A percentile compares a stretch with the other conserved stretches of the same genome.
These are phyloP conservation scores for Pyrenophora teres DNA, from an alignment of 2,329 filamentous ascomycete genomes.

Conservation along the genomic window DNA sequence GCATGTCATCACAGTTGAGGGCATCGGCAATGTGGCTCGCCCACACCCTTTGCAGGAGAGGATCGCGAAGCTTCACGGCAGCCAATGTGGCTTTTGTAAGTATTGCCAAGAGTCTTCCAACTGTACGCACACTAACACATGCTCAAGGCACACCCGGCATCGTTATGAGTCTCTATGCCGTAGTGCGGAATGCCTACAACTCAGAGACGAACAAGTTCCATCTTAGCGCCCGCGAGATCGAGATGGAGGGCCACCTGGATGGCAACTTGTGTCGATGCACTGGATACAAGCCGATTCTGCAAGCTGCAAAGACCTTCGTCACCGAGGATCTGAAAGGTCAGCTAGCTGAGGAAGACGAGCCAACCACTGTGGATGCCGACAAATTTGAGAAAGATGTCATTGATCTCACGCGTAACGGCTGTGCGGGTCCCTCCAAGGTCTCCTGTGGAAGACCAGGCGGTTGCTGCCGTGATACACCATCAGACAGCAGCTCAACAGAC, in stretches of 20 bases:
- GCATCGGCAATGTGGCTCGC: constrained; percentile 81
- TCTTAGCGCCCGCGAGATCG: constrained; percentile 44
- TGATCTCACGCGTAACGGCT: constrained; percentile 29
- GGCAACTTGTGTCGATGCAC: constrained; percentile 94
- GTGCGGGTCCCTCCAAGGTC: constrained; percentile 30
- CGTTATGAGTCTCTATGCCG: constrained; percentile 88
- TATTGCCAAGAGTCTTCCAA: accelerated
- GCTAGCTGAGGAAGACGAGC: constrained; percentile 52
- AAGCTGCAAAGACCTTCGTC: constrained; percentile 89
- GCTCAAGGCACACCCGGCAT: constrained; percentile 75
- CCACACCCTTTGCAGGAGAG: constrained; percentile 90
- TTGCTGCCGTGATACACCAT: constrained; percentile 43
- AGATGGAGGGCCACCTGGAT: constrained; percentile 67
- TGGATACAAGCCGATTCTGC: constrained; percentile 88
- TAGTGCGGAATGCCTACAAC: constrained; percentile 71
- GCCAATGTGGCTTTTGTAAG: constrained; percentile 85
- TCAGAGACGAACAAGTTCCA: constrained; percentile 41
- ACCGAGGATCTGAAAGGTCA: constrained; percentile 53
- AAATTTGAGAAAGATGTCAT: constrained; percentile 35
- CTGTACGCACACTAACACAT: background rate
- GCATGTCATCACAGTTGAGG: constrained; percentile 95
- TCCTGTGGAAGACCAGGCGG: constrained; percentile 47
- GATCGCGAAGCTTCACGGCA: constrained; percentile 86
- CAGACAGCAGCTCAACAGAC: constrained; percentile 35
- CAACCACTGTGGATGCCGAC: constrained; percentile 56